A percentile compares a stretch with the other conserved stretches of the same genome.
These are phyloP conservation scores for Cercophora newfieldiana DNA, from an alignment of 495 filamentous ascomycete species.

Conservation along the genomic window DNA sequence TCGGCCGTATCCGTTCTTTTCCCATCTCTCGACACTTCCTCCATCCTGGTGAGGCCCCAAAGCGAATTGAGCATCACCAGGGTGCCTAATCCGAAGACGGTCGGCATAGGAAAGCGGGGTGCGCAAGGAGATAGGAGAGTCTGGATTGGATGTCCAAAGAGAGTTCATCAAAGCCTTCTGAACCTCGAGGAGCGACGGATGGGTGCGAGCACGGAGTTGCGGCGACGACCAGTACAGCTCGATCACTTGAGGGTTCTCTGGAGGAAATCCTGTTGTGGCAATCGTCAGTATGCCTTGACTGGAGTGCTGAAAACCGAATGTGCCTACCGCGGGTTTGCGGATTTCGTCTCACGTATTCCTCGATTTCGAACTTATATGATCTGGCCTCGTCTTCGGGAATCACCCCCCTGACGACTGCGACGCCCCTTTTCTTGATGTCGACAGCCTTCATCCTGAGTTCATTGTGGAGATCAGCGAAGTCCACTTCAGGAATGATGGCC, in stretches of 20 bases:
- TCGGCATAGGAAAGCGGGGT: constrained; percentile 77
- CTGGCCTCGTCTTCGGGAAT: constrained; percentile 60
- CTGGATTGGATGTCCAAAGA: constrained; percentile 65
- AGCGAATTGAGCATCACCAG: constrained; percentile 77
- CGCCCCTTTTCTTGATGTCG: constrained; percentile 63
- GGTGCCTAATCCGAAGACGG: constrained; percentile 73
- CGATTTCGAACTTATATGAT: constrained; percentile 55
- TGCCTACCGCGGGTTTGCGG: constrained; percentile 52
- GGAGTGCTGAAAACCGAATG: neutral
- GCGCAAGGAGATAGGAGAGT: constrained; percentile 57
- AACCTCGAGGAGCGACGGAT: constrained; percentile 67
- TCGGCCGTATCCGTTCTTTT: constrained; percentile 70
- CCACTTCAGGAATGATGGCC: constrained; percentile 57
- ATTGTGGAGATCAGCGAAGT: constrained; percentile 54
- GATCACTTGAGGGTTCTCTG: constrained; percentile 68
- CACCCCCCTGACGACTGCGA: constrained; percentile 63
- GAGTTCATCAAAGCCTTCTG: constrained; percentile 72
- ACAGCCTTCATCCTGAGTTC: constrained; percentile 42
- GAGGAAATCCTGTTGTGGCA: constrained; percentile 45
- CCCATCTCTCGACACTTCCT: constrained; percentile 86
- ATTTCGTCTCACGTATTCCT: constrained; percentile 64
- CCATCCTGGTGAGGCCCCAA: constrained; percentile 86
- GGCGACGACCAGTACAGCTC: constrained; percentile 87
- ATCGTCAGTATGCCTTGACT: neutral
- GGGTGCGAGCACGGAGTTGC: constrained; percentile 70